Conservation (phyloP, 2,329 filamentous ascomycete species). For the Beauveria bassiana region DNA sequence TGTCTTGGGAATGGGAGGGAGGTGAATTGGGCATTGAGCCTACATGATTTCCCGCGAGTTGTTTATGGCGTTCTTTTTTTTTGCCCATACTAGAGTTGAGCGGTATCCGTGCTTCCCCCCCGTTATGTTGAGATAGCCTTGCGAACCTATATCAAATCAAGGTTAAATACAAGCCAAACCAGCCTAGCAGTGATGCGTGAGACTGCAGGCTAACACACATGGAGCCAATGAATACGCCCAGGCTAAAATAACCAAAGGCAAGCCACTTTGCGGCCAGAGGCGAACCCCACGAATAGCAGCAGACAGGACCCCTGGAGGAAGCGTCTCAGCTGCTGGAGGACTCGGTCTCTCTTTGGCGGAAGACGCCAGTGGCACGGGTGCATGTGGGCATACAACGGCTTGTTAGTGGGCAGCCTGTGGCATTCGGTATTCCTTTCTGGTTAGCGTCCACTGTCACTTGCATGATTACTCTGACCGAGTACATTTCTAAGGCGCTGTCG, state of each 20-base stretch:
- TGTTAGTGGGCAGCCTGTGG: constrained; percentile 7
- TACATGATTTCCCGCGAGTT: background rate
- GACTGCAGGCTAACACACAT: background rate
- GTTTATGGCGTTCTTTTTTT: background rate
- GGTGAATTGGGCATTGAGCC: background rate
- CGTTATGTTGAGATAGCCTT: background rate
- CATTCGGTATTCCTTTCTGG: constrained; percentile 12
- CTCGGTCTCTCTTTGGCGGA: constrained; percentile 1
- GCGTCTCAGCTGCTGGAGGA: background rate
- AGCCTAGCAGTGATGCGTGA: background rate
- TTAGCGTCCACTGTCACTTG: constrained; percentile 9
- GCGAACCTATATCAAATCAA: background rate
- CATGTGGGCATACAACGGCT: constrained; percentile 11
- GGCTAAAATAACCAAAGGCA: background rate
- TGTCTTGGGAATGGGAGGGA: constrained; percentile 5
- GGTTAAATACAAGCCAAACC: background rate
- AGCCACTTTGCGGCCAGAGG: background rate
- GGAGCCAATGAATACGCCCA: background rate
- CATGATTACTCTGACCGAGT: constrained; percentile 11
- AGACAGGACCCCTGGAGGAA: background rate
- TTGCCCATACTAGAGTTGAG: constrained; percentile 2
- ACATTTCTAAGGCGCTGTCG: background rate
- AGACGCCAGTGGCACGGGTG: background rate
- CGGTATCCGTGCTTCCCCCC: background rate
- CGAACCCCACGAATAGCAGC: background rate